Conservation (phyloP, 176 grass and related monocot species). For the Aegilops tauschii region DNA sequence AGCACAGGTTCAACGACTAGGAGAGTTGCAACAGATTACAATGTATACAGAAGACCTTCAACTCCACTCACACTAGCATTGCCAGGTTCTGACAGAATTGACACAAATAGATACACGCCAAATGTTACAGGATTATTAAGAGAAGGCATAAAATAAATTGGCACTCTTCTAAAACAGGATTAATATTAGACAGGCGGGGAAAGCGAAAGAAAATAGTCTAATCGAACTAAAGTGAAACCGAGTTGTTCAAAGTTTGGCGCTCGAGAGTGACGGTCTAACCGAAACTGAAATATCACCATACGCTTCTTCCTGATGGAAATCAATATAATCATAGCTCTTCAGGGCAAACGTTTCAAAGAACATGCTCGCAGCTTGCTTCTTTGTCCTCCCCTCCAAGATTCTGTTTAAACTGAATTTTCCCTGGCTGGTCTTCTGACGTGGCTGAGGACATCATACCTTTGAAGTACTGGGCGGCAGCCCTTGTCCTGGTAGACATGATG, state of each 20-base stretch:
- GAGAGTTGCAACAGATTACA: no score
- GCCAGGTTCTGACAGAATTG: not conserved
- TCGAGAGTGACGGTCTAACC: slow-evolving; percentile 53
- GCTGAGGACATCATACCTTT: slow-evolving; percentile 50
- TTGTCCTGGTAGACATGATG: slow-evolving; percentile 88
- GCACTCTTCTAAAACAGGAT: not conserved
- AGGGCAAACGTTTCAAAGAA: slow-evolving; percentile 95
- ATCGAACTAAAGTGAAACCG: not conserved
- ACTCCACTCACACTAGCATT: not conserved
- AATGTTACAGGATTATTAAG: not conserved
- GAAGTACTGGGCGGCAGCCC: slow-evolving; percentile 72
- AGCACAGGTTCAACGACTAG: no score
- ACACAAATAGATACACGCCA: not conserved
- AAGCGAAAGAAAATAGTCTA: not conserved
- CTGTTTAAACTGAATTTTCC: slow-evolving; percentile 61
- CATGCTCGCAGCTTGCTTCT: slow-evolving; percentile 84
- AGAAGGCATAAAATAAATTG: not conserved
- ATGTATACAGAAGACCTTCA: not conserved
- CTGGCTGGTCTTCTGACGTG: slow-evolving; percentile 26
- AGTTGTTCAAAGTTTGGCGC: slow-evolving; percentile 47
- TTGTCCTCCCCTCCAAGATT: slow-evolving; percentile 78
- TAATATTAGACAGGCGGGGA: not conserved
- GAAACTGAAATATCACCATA: slow-evolving; percentile 74
- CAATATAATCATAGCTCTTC: slow-evolving; percentile 65
- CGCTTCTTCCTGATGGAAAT: slow-evolving; percentile 62